A percentile compares a stretch with the other conserved stretches of the same genome.
Evolutionary conservation across 2,329 filamentous ascomycete genomes (phyloP).

Genomic region (Penicillium sp.): DNA sequence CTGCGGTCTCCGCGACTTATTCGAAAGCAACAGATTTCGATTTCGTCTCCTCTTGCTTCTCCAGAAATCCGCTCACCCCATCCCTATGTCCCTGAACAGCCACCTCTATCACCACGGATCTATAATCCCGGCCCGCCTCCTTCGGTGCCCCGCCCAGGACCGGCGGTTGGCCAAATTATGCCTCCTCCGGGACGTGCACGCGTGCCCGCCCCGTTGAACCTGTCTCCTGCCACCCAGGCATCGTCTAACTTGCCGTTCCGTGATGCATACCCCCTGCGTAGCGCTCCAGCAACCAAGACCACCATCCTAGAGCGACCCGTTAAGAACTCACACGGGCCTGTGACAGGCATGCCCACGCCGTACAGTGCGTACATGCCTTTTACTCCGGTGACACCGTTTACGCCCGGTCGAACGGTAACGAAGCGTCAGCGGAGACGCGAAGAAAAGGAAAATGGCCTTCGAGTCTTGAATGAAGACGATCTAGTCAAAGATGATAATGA

Average conservation of each 20-base stretch:
- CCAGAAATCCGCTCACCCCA: slow-evolving; percentile 43
- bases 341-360: slow-evolving; percentile 49
- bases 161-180: slow-evolving; percentile 10
- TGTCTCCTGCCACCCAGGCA: slow-evolving; percentile 27
- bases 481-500: slow-evolving; percentile 46
- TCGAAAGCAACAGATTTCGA: slow-evolving; percentile 59
- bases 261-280: slow-evolving; percentile 42
- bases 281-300: slow-evolving; percentile 49
- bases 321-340: slow-evolving; percentile 37
- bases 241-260: slow-evolving; percentile 45
- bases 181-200: slow-evolving; percentile 20
- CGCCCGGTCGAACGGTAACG: slow-evolving; percentile 46
- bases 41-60: slow-evolving; percentile 54
- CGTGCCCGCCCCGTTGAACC: slow-evolving; percentile 32
- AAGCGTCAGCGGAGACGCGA: slow-evolving; percentile 44
- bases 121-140: slow-evolving; percentile 58
- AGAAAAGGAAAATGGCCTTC: slow-evolving; percentile 43
- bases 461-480: slow-evolving; percentile 48
- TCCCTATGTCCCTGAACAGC: slow-evolving; percentile 51
- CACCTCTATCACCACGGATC: slow-evolving; percentile 56
- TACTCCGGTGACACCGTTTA: slow-evolving; percentile 50
- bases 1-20: slow-evolving; percentile 46
- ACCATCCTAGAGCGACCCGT: slow-evolving; percentile 48
- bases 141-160: slow-evolving; percentile 43
- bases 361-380: slow-evolving; percentile 54